These are phyloP conservation scores for Raphanus raphanistrum DNA, from an alignment of 345 rosid species.

Conservation along the genomic window DNA sequence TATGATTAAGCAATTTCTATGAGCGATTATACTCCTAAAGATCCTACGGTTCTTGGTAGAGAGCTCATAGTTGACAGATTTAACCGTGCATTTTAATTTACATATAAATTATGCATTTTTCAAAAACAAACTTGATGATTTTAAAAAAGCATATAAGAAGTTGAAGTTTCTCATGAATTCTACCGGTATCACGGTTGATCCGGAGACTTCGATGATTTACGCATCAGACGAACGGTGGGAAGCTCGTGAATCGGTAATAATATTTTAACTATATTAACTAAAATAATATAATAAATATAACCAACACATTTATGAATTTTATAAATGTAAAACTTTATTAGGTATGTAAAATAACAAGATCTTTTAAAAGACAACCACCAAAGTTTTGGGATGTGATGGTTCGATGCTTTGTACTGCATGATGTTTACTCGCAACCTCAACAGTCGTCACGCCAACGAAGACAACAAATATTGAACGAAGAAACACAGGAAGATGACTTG, in stretches of 20 bases:
- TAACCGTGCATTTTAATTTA: background rate
- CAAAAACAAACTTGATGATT: background rate
- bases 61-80: background rate
- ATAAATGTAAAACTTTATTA: no score
- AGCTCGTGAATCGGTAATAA: background rate
- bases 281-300: no score
- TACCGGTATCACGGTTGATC: background rate
- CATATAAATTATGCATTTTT: background rate
- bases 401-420: background rate
- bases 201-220: background rate
- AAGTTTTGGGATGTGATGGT: background rate
- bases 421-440: background rate
- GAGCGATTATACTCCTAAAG: background rate
- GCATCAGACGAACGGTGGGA: background rate
- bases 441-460: background rate
- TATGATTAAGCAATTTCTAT: background rate
- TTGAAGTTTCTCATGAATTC: background rate
- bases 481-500: background rate
- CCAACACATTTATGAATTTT: background rate
- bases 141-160: background rate
- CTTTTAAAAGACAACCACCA: background rate
- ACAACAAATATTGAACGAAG: background rate
- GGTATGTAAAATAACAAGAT: background rate
- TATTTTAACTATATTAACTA: no score
- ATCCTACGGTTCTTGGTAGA: background rate